Evolutionary conservation across 768 basidiomycete species (phyloP).

Genomic region (Butyriboletus loyo): DNA sequence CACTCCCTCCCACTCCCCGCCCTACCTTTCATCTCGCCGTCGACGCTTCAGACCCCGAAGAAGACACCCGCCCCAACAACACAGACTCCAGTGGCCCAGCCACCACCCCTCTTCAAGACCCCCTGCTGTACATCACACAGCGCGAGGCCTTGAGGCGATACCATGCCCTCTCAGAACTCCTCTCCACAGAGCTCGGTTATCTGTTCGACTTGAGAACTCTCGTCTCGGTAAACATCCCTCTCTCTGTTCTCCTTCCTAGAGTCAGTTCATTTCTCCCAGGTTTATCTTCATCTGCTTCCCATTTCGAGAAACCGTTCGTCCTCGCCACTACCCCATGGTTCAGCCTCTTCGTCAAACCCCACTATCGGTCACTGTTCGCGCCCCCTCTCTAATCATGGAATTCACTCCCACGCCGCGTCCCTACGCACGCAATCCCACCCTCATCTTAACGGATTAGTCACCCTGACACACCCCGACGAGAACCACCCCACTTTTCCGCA

Average conservation of each 20-base stretch:
- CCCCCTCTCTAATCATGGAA: constrained; percentile 37
- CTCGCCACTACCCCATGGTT: constrained; percentile 11
- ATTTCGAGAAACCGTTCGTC: constrained; percentile 36
- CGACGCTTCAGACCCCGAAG: constrained; percentile 19
- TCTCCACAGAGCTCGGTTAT: constrained; percentile 83
- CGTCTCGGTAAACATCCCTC: constrained; percentile 56
- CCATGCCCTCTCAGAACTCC: constrained; percentile 81
- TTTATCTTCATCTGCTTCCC: constrained; percentile 61
- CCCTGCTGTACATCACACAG: background rate
- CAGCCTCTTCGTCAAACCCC: constrained; percentile 26
- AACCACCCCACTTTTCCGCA: constrained; percentile 5
- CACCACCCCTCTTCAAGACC: background rate
- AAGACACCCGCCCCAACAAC: background rate
- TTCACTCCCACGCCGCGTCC: constrained; percentile 43
- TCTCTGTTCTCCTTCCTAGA: background rate
- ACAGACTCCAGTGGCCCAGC: constrained; percentile 3
- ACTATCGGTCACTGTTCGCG: constrained; percentile 34
- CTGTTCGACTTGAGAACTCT: constrained; percentile 73
- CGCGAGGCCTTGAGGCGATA: constrained; percentile 48
- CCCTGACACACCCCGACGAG: constrained; percentile 19
- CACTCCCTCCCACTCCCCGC: constrained; percentile 9
- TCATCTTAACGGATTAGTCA: constrained; percentile 15
- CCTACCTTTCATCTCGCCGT: constrained; percentile 17
- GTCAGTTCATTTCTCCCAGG: constrained; percentile 38
- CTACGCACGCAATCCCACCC: constrained; percentile 47